Base-by-base conservation (phyloP, 352 stramenopile species). In the Globisporangium carolinianum region DNA sequence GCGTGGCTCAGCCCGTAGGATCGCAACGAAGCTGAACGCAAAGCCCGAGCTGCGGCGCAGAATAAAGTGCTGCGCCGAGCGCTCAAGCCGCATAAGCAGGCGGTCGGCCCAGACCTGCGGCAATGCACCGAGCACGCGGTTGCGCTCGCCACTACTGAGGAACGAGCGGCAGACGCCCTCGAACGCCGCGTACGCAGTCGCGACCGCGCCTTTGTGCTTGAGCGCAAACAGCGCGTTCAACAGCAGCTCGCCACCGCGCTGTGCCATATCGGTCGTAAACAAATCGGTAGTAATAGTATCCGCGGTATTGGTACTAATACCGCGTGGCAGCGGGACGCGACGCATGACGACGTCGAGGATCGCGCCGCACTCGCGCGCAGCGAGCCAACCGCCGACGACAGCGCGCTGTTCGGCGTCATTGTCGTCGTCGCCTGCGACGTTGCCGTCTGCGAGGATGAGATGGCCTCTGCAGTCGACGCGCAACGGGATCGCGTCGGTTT, bases 181-280 rank as follows among this genome's bases (percentile, higher is more conserved):
- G 47, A 96, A 95, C 17, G 83, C 66, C 41, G 89, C 76, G 54
- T 91, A 89, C 32, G 83, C 82, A 51, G 66, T 92, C n/a, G 84
- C 79, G 24, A 97, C 82, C 0, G 86, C 87, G 2, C 88, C 88
- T 58, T 92, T 91, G 72, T 97, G 88, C 57, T 95, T 95, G 15
- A 97, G 72, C 43, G 89, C 79, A 57, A 94, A 90, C 14, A 97
- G 63, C 50, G 86, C 81, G 62, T 91, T 81, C 5, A 96, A 61
- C 15, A 96, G 69, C 51, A 73, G 79, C 52, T 93, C 83, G 12
- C 86, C 88, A 39, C 70, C 71, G 15, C 66, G 62, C n/a, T 77
- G 61, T 6, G 83, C 76, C 57, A 80, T 79, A 17, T 86, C 73
- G 17, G 69, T 63, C 3, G 76, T 12, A 7, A 71, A 45, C 24